A percentile compares a stretch with the other conserved stretches of the same genome.
phyloP scores from a whole-genome alignment of 148 eudicot genomes.

The Fagopyrum homotropicum region DNA sequence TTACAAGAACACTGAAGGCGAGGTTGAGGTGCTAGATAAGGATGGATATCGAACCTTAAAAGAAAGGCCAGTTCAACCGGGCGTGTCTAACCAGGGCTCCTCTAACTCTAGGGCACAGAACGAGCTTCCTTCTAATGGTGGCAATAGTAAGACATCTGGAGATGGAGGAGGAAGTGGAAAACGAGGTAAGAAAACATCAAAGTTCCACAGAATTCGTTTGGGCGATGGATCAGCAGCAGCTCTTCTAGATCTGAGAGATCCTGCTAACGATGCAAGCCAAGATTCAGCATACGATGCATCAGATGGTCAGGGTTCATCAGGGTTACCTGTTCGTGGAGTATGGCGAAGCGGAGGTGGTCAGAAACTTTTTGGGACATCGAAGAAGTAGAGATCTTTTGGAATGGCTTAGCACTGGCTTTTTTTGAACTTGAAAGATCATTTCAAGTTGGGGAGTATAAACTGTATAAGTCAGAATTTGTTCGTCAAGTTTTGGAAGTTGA shows the following conservation, averaged over 20 bases:
- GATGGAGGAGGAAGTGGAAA: slow-evolving; percentile 35
- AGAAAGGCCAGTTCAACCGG: slow-evolving; percentile 42
- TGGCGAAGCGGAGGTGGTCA: slow-evolving; percentile 81
- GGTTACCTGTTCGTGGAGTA: slow-evolving; percentile 53
- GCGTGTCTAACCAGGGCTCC: neutral
- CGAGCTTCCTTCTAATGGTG: slow-evolving; percentile 18
- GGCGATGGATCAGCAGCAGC: slow-evolving; percentile 67
- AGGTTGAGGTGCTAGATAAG: slow-evolving; percentile 65
- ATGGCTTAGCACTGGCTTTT: neutral
- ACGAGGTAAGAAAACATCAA: slow-evolving; percentile 74
- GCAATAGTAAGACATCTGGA: slow-evolving; percentile 23
- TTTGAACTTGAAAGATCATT: neutral
- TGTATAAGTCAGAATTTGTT: too few relatives aligned
- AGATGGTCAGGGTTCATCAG: slow-evolving; percentile 27
- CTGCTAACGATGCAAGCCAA: slow-evolving; percentile 33
- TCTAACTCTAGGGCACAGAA: slow-evolving; percentile 9
- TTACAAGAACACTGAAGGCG: slow-evolving; percentile 53
- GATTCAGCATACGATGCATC: slow-evolving; percentile 17
- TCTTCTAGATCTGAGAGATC: slow-evolving; percentile 35
- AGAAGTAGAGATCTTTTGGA: slow-evolving; percentile 13
- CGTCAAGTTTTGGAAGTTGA: neutral
- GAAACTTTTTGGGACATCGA: slow-evolving; percentile 40
- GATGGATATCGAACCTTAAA: slow-evolving; percentile 64
- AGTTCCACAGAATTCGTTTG: slow-evolving; percentile 65
- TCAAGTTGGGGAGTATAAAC: too few relatives aligned